Percentiles rank a stretch among this genome's conserved stretches.
These are phyloP conservation scores for Phragmites australis DNA, from an alignment of 176 grass and related monocot genomes.

Conservation along the genomic window DNA sequence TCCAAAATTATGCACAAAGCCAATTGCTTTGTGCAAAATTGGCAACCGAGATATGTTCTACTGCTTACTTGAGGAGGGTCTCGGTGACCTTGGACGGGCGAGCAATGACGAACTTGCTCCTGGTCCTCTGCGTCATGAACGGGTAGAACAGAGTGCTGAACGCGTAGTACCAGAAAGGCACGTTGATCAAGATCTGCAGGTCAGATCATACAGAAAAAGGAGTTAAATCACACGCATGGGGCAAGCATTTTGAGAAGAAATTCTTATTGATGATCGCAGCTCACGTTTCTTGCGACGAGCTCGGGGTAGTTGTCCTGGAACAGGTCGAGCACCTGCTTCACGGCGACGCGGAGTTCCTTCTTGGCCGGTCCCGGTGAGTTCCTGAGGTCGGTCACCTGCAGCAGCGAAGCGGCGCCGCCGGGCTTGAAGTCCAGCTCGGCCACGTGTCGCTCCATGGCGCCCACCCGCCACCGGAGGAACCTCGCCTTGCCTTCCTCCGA, in stretches of 20 bases:
- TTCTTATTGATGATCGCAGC: neutral
- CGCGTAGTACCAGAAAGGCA: slow-evolving; percentile 96
- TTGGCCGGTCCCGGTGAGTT: slow-evolving; percentile 69
- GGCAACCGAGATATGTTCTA: neutral
- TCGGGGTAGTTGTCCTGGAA: slow-evolving; percentile 98
- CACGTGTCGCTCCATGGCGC: slow-evolving; percentile 84
- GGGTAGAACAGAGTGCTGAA: slow-evolving; percentile 82
- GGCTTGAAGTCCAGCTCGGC: slow-evolving; percentile 69
- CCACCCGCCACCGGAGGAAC: slow-evolving; percentile 80
- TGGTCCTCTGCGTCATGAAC: slow-evolving; percentile 94
- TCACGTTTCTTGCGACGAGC: slow-evolving; percentile 89
- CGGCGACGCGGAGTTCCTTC: slow-evolving; percentile 74
- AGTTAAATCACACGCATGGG: neutral
- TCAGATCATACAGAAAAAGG: neutral
- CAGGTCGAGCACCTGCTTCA: slow-evolving; percentile 82
- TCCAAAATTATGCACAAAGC: neutral
- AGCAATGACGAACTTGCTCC: slow-evolving; percentile 89
- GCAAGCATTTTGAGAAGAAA: neutral
- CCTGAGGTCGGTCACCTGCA: slow-evolving; percentile 76
- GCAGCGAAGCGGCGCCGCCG: slow-evolving; percentile 66
- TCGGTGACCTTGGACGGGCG: slow-evolving; percentile 78
- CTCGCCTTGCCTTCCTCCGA: slow-evolving; percentile 66
- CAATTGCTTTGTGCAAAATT: neutral
- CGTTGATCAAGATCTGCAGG: slow-evolving; percentile 93
- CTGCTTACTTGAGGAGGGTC: slow-evolving; percentile 84